Base-by-base conservation (phyloP, 768 basidiomycete genomes). In the Cantharellus cinnabarinus region DNA sequence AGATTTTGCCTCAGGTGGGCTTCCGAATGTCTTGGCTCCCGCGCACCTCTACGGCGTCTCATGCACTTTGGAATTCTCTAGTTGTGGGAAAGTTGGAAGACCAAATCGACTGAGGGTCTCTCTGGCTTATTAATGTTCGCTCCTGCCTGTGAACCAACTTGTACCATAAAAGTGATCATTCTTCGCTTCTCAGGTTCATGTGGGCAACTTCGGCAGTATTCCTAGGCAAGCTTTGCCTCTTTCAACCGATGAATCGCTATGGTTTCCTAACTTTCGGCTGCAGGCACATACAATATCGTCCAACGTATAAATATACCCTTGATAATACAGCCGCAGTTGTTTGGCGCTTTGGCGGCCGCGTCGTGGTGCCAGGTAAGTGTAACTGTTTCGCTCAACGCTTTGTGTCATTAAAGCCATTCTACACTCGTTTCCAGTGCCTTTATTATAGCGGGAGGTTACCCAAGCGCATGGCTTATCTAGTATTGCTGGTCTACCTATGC, bases 11-110 rank as follows among this genome's bases (percentile, higher is more conserved):
- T n/a, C 64, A 61, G 42, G 42, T 62, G 15, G n/a, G 55, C 35
- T 34, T 41, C 35, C 44, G 10, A 29, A 48, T 10, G 38, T 37
- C 52, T 10, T 14, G 10, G 7, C 52, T 54, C 10, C 7, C 10
- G 10, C 52, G 52, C 10, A 10, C 52, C 52, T 10, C 7, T 10
- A 10, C 52, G 20, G 35, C 52, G 10, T 10, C 52, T 7, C 7
- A 54, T 10, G 7, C 35, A 54, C 35, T 37, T 0, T 7, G 35
- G 10, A 48, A 48, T 54, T 15, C 85, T 84, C 3, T 83, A 86
- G 63, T 73, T 85, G 34, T 77, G 79, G 77, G 86, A 89, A 68
- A 83, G 77, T 62, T 82, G 77, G 71, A 73, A 77, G 41, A 71
- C 72, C 20, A 82, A 86, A 65, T 78, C 77, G 34, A 84, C 82